These are phyloP conservation scores for Claviceps fusiformis DNA, from an alignment of 2,329 filamentous ascomycete genomes.

Conservation along the genomic window DNA sequence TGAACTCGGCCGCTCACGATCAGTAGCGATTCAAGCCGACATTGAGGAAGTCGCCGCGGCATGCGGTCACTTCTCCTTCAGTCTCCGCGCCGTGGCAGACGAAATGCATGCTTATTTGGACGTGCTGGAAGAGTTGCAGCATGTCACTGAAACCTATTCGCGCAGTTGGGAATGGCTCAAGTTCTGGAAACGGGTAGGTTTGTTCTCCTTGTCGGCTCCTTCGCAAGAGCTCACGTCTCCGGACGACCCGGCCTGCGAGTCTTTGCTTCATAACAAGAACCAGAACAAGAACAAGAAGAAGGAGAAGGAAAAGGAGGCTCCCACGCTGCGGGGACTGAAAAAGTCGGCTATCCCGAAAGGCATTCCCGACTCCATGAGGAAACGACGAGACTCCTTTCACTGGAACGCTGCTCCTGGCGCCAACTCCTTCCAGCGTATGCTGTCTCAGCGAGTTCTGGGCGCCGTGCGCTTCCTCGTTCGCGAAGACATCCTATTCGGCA, in stretches of 20 bases:
- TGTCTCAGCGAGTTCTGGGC: slow-evolving; percentile 32
- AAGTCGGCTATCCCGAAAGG: slow-evolving; percentile 42
- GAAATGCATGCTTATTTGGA: slow-evolving; percentile 75
- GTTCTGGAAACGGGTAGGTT: slow-evolving; percentile 45
- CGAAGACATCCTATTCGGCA: slow-evolving; percentile 58
- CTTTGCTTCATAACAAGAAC: slow-evolving; percentile 24
- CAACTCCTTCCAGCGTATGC: slow-evolving; percentile 27
- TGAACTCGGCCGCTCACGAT: slow-evolving; percentile 53
- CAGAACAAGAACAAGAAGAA: slow-evolving; percentile 1
- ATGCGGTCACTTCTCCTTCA: slow-evolving; percentile 93
- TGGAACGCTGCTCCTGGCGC: slow-evolving; percentile 41
- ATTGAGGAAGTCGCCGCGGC: slow-evolving; percentile 97
- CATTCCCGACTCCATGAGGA: slow-evolving; percentile 39
- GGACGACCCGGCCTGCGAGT: slow-evolving; percentile 30
- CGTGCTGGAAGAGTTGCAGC: slow-evolving; percentile 73
- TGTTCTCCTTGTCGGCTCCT: not conserved
- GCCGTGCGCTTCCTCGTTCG: slow-evolving; percentile 34
- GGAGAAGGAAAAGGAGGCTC: slow-evolving; percentile 16
- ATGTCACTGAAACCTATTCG: slow-evolving; percentile 46
- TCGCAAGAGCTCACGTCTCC: not conserved
- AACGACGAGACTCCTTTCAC: slow-evolving; percentile 37
- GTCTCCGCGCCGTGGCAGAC: slow-evolving; percentile 77
- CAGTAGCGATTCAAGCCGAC: slow-evolving; percentile 71
- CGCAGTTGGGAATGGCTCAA: slow-evolving; percentile 75
- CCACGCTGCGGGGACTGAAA: slow-evolving; percentile 28